Evolutionary conservation across 2,329 filamentous ascomycete genomes (phyloP).

Genomic region (Ophiobolus disseminans): DNA sequence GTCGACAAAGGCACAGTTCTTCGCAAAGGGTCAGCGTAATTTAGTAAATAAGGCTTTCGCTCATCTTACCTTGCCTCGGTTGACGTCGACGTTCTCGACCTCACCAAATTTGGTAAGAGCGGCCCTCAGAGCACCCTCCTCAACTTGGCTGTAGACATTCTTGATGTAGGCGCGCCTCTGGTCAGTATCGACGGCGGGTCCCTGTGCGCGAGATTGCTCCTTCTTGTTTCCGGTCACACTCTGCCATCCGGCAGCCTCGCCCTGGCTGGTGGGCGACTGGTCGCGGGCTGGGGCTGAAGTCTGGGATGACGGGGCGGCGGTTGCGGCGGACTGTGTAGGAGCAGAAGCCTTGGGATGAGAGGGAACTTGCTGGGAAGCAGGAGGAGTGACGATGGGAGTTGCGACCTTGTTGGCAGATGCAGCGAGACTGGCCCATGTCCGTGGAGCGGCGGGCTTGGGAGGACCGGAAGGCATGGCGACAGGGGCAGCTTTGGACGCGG

Average conservation of each 20-base stretch:
- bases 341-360: conserved; percentile 45
- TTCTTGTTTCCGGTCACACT: conserved; percentile 81
- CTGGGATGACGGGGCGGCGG: conserved; percentile 36
- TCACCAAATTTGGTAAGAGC: conserved; percentile 74
- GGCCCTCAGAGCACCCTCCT: conserved; percentile 73
- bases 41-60: background rate
- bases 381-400: conserved; percentile 50
- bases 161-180: conserved; percentile 89
- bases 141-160: conserved; percentile 89
- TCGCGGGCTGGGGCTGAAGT: conserved; percentile 45
- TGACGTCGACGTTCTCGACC: conserved; percentile 69
- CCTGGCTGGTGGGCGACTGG: conserved; percentile 54
- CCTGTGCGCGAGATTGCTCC: conserved; percentile 77
- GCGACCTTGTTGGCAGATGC: conserved; percentile 58
- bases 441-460: conserved; percentile 63
- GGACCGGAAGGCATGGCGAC: conserved; percentile 65
- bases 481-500: conserved; percentile 64
- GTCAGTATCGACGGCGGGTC: conserved; percentile 71
- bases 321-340: conserved; percentile 40
- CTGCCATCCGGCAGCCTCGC: conserved; percentile 79
- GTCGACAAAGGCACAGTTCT: conserved; percentile 98
- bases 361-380: conserved; percentile 40
- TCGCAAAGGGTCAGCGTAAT: conserved; percentile 25
- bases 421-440: conserved; percentile 76
- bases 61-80: conserved; percentile 74